Percentiles rank a stretch among this genome's conserved stretches.
Evolutionary conservation across 2,329 filamentous ascomycete species (phyloP).

Genomic region (Aspergillus uvarum): DNA sequence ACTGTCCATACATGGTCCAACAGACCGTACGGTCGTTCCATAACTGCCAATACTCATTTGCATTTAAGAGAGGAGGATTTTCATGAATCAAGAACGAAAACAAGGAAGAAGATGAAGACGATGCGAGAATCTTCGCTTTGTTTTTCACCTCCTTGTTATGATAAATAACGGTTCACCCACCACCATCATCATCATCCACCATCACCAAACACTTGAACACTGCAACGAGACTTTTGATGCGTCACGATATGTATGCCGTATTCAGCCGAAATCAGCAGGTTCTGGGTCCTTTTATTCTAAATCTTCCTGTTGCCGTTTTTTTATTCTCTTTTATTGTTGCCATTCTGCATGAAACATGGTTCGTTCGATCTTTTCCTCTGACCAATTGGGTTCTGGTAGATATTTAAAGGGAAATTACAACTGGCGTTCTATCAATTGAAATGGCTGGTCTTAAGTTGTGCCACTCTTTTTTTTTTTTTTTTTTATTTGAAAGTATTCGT

Average conservation of each 20-base stretch:
- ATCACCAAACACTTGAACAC: not conserved
- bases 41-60: not conserved
- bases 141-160: not conserved
- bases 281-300: slow-evolving; percentile 3
- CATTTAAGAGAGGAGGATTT: not conserved
- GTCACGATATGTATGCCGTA: slow-evolving; percentile 18
- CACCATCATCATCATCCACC: too few relatives aligned
- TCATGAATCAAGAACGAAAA: slow-evolving; percentile 5
- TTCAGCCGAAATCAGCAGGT: slow-evolving; percentile 4
- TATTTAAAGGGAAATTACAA: slow-evolving; percentile 2
- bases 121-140: slow-evolving; percentile 3
- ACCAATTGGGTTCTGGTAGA: slow-evolving; percentile 4
- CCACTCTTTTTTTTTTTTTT: not conserved
- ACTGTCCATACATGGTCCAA: not conserved
- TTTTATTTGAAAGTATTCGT: too few relatives aligned
- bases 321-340: not conserved
- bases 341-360: slow-evolving; percentile 13
- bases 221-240: slow-evolving; percentile 14
- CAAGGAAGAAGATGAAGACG: not conserved
- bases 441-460: not conserved
- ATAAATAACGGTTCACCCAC: not conserved
- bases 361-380: not conserved
- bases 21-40: not conserved
- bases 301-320: not conserved
- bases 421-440: slow-evolving; percentile 1